Base-by-base conservation (phyloP, 2,329 filamentous ascomycete species). In the Xylogone sp. region DNA sequence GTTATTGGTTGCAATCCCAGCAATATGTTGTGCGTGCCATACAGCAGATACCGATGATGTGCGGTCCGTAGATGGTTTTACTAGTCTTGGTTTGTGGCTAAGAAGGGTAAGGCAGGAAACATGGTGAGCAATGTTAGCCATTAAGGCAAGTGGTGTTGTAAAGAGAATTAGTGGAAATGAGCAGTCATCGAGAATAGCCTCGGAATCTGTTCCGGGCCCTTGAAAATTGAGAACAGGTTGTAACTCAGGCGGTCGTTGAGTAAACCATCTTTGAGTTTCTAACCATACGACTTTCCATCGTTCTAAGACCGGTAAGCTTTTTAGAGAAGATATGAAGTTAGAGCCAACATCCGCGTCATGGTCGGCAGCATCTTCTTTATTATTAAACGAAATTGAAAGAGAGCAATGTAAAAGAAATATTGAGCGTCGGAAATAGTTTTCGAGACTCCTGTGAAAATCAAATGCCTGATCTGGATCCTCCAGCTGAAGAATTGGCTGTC, bases 141-240 rank as follows among this genome's bases (percentile, higher is more conserved):
- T 42, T 16, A 49, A 34, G 7, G 47, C 47, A 9, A 49, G 19
- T 31, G 48, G 43, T 31, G 48, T 50, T 10, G 43, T 50, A 39
- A 42, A 50, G 21, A 50, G 24, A 24, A 50, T 45, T 21, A 50
- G 29, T 46, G 43, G 48, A 43, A 50, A 46, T 13, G 29, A 46
- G 42, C n/a, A 24, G 18, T 34, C 16, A 20, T 49, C 24, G 22
- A 24, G 31, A 27, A 42, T n/a, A 42, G 21, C 39, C 20, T 21
- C 39, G 22, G 42, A 42, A 24, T 49, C 47, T 19, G 21, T 42
- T 22, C 44, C 47, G 18, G 27, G 12, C 20, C 47, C 47, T 20
- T 42, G 39, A 9, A 49, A 27, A 22, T 49, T 42, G 21, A 49
- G 42, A 27, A 49, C 43, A 20, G 21, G 47, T 42, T 45, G 47